These are phyloP conservation scores for Kuraishia piskuri DNA, from an alignment of 805 yeast species.

Conservation along the genomic window DNA sequence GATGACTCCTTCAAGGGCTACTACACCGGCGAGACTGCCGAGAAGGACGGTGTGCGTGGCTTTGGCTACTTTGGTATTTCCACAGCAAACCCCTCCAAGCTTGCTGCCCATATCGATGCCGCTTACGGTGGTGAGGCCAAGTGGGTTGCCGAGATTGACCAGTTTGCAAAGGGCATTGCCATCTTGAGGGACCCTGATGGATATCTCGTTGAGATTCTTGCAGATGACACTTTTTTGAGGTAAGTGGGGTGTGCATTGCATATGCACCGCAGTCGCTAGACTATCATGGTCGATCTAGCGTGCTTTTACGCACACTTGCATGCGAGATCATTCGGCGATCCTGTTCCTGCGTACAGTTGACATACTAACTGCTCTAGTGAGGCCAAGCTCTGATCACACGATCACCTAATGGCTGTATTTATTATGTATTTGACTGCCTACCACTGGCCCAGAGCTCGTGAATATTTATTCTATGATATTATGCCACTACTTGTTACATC, in stretches of 20 bases:
- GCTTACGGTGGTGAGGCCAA: slow-evolving; percentile 20
- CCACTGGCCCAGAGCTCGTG: too few species aligned
- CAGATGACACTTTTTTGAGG: not conserved
- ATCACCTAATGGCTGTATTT: too few species aligned
- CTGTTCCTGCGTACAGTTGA: too few species aligned
- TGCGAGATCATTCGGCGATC: too few species aligned
- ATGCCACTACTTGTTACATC: too few species aligned
- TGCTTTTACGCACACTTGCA: too few species aligned
- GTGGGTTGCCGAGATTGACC: slow-evolving; percentile 49
- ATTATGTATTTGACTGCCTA: too few species aligned
- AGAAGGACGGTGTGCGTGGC: slow-evolving; percentile 55
- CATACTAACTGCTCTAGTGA: too few species aligned
- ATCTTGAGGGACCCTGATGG: slow-evolving; percentile 87
- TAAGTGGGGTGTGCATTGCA: not conserved
- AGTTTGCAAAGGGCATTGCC: slow-evolving; percentile 51
- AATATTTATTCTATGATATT: too few species aligned
- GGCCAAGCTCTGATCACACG: too few species aligned
- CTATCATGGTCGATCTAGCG: too few species aligned
- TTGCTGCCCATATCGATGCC: slow-evolving; percentile 40
- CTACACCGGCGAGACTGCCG: slow-evolving; percentile 61
- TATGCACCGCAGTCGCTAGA: too few species aligned
- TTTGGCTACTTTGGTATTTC: slow-evolving; percentile 81
- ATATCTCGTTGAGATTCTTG: slow-evolving; percentile 30
- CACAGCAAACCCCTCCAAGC: slow-evolving; percentile 50
- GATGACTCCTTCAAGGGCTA: slow-evolving; percentile 66